A percentile compares a stretch with the other conserved stretches of the same genome.
phyloP scores from a whole-genome alignment of 2,329 filamentous ascomycete species.

The Ophiosphaerella herpotricha region DNA sequence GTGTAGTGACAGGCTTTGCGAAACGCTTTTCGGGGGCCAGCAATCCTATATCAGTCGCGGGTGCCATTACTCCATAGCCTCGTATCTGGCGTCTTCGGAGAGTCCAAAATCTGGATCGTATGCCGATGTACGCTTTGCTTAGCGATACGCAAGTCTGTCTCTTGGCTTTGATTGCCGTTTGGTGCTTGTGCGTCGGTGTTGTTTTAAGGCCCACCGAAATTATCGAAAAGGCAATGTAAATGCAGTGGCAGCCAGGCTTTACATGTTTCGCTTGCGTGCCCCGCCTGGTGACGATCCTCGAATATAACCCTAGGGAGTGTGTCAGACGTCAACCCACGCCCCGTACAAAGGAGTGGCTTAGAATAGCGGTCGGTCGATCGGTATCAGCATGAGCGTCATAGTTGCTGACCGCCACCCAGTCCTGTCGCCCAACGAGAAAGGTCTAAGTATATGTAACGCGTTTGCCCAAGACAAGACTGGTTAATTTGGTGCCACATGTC shows the following conservation, averaged over 20 bases:
- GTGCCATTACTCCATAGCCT: slow-evolving; percentile 28
- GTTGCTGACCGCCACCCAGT: slow-evolving; percentile 22
- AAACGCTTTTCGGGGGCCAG: slow-evolving; percentile 21
- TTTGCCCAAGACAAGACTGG: not conserved
- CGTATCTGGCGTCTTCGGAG: not conserved
- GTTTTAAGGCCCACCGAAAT: not conserved
- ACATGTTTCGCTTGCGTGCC: not conserved
- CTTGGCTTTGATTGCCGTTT: not conserved
- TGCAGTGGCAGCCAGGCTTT: not conserved
- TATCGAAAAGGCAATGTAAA: not conserved
- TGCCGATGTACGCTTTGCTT: not conserved
- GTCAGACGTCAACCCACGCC: slow-evolving; percentile 1
- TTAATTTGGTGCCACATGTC: not conserved
- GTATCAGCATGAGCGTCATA: slow-evolving; percentile 20
- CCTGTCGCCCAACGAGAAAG: slow-evolving; percentile 3
- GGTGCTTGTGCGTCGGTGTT: not conserved
- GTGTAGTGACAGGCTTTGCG: slow-evolving; percentile 23
- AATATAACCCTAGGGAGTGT: slow-evolving; percentile 2
- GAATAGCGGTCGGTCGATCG: slow-evolving; percentile 17
- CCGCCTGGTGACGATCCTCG: slow-evolving; percentile 1
- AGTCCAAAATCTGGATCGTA: too few species aligned
- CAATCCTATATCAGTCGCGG: slow-evolving; percentile 14
- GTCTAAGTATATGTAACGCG: not conserved
- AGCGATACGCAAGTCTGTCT: not conserved
- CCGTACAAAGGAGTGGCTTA: slow-evolving; percentile 9